Base-by-base conservation (phyloP, 2,329 filamentous ascomycete genomes). In the Pseudocercospora fuligena region DNA sequence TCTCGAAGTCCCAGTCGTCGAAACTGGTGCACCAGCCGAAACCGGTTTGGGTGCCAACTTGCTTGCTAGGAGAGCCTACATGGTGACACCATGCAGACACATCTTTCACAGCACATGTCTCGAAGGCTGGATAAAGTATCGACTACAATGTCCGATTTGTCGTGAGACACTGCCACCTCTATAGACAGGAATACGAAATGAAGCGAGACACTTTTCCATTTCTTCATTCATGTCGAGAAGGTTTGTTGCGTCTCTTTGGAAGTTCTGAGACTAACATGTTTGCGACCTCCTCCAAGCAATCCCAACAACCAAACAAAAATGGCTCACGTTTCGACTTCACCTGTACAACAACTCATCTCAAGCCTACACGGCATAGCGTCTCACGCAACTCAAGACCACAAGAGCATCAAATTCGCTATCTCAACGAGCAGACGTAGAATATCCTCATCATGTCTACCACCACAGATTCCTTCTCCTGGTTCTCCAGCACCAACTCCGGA, bases 1-100 rank as follows among this genome's bases (percentile, higher is more conserved):
- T 54, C 89, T 99, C 19, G 93, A 97, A 77, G 93, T 98, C 1
- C 92, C 93, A 0, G 90, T 98, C 23, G 81, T 97, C 33, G 85
- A 85, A 60, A 84, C 86, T 19, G 81, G 72, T 1, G 68, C 69
- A 11, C 63, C 70, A 2, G 67, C 66, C 47, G 76, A 80, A n/a
- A 77, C 72, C 21, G 83, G 84, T 53, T 89, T 65, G 82, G 75
- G 73, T 74, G 80, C 69, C 29, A 89, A 89, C 31, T 87, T 97
- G 63, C 84, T 98, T 72, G 91, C 92, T 33, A 85, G 94, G 67
- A 87, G 94, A 59, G 85, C 87, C 73, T 98, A 98, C 80, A 99
- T 99, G 95, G 92, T 98, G 23, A 99, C 95, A 65, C 95, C 95
- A 57, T 99, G 95, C 79, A 85, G 94, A 63, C 95, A 99, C 81